Conservation (phyloP, 2,329 filamentous ascomycete genomes). For the Aspergillus ochraceoroseus region DNA sequence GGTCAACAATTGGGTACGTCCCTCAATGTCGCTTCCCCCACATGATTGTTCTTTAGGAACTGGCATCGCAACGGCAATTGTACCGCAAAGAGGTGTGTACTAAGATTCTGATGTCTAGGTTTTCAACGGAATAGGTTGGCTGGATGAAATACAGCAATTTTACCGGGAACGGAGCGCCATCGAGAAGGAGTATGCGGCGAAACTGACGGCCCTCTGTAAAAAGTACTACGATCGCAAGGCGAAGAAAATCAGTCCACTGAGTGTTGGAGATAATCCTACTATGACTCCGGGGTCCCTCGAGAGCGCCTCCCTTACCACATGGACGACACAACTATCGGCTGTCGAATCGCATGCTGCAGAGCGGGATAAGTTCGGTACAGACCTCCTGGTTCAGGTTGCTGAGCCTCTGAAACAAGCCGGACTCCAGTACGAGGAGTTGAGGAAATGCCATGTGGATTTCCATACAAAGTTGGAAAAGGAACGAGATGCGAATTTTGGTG, state of each 20-base stretch:
- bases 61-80: constrained; percentile 1
- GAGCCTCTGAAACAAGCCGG: constrained; percentile 76
- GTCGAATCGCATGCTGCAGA: constrained; percentile 83
- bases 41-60: constrained; percentile 9
- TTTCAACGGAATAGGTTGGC: constrained; percentile 81
- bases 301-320: constrained; percentile 93
- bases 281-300: constrained; percentile 95
- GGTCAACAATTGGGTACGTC: constrained; percentile 75
- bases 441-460: constrained; percentile 86
- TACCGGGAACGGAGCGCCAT: constrained; percentile 91
- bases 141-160: constrained; percentile 95
- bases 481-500: constrained; percentile 73
- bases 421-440: constrained; percentile 77
- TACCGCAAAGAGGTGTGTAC: constrained; percentile 3
- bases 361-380: constrained; percentile 77
- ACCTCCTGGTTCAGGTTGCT: constrained; percentile 73
- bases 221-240: constrained; percentile 98
- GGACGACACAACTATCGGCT: constrained; percentile 88
- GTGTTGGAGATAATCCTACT: constrained; percentile 85
- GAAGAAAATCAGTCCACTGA: constrained; percentile 78
- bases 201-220: constrained; percentile 80
- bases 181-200: constrained; percentile 93
- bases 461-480: constrained; percentile 85
- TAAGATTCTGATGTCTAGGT: constrained; percentile 50
- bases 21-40: constrained; percentile 13